Evolutionary conservation across 495 filamentous ascomycete species (phyloP).

Genomic region (Penicillium dipodomyicola): DNA sequence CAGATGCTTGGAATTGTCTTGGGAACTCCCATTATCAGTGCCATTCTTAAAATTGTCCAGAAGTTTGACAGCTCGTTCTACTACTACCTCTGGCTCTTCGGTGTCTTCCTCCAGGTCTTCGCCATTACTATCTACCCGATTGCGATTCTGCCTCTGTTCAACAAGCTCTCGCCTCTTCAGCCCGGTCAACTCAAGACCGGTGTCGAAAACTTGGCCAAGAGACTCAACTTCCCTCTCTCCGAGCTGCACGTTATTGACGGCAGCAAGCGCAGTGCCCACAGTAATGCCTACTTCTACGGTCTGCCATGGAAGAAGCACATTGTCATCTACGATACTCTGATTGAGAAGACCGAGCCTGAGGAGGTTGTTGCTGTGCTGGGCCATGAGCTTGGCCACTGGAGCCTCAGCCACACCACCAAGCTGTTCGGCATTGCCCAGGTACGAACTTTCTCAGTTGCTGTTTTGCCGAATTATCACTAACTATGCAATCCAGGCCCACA

Average conservation of each 20-base stretch:
- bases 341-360: slow-evolving; percentile 86
- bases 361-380: slow-evolving; percentile 94
- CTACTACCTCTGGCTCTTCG: slow-evolving; percentile 96
- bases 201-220: slow-evolving; percentile 80
- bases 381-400: slow-evolving; percentile 98
- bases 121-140: slow-evolving; percentile 96
- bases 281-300: slow-evolving; percentile 98
- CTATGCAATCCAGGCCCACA: slow-evolving; percentile 61
- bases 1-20: slow-evolving; percentile 77
- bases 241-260: slow-evolving; percentile 96
- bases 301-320: slow-evolving; percentile 99
- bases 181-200: slow-evolving; percentile 82
- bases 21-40: slow-evolving; percentile 81
- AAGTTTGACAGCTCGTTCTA: slow-evolving; percentile 90
- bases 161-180: slow-evolving; percentile 92
- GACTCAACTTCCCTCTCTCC: slow-evolving; percentile 83
- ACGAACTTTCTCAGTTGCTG: slow-evolving; percentile 22
- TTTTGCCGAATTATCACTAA: slow-evolving; percentile 3
- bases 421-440: slow-evolving; percentile 88
- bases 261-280: slow-evolving; percentile 94
- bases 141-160: slow-evolving; percentile 91
- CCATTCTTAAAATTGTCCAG: slow-evolving; percentile 86
- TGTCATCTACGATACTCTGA: slow-evolving; percentile 96
- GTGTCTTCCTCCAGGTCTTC: slow-evolving; percentile 80
- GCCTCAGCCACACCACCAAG: slow-evolving; percentile 86